Conservation (phyloP, 306 rosid species). For the Lotus japonicus region DNA sequence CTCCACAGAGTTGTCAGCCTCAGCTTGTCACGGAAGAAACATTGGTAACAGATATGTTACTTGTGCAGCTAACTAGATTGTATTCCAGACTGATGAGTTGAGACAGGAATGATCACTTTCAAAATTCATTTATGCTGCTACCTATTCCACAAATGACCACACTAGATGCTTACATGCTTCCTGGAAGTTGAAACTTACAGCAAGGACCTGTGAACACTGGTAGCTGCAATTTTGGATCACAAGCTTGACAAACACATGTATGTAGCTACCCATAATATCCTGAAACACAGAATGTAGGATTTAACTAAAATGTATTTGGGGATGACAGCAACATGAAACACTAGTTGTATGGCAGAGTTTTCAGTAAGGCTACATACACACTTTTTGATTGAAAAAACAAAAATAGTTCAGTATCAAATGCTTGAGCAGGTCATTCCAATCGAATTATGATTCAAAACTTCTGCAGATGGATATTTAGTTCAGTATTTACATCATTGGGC, state of each 20-base stretch:
- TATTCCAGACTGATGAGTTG: not conserved
- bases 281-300: not conserved
- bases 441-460: not conserved
- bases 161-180: not conserved
- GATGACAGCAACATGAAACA: not conserved
- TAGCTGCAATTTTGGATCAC: not conserved
- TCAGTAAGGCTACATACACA: not conserved
- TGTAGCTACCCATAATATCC: not conserved
- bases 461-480: not conserved
- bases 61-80: conserved; percentile 9
- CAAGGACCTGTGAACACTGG: not conserved
- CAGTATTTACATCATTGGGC: not conserved
- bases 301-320: not conserved
- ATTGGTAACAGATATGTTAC: not conserved
- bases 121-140: not conserved
- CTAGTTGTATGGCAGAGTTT: not conserved
- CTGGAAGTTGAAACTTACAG: not conserved
- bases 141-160: not conserved
- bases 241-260: not conserved
- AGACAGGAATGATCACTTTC: conserved; percentile 2
- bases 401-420: no score
- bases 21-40: not conserved
- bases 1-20: not conserved
- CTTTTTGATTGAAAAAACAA: not conserved
- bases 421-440: no score